Percentiles rank a stretch among this genome's conserved stretches.
Conservation (phyloP, 108 stramenopile genomes). For the Fragilariopsis cylindrus region DNA sequence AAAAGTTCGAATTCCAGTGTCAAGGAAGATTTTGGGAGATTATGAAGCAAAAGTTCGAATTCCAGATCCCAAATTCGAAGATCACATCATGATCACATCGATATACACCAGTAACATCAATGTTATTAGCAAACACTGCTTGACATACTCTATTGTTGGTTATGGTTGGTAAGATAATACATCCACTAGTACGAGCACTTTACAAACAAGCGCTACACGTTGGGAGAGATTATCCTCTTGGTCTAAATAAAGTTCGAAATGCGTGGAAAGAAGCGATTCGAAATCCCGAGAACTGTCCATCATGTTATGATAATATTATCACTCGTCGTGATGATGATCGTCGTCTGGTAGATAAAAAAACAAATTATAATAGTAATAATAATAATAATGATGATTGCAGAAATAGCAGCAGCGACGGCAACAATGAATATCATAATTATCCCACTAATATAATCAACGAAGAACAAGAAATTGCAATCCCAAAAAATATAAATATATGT, state of each 20-base stretch:
- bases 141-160: too few species aligned
- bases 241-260: conserved; percentile 77
- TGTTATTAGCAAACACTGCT: too few species aligned
- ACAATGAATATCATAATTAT: not conserved
- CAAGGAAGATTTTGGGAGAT: too few species aligned
- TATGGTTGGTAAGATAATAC: conserved; percentile 28
- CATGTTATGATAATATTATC: conserved; percentile 33
- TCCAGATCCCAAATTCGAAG: too few species aligned
- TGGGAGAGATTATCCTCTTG: conserved; percentile 87
- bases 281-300: conserved; percentile 65
- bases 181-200: conserved; percentile 87
- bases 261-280: conserved; percentile 86
- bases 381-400: too few species aligned
- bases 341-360: too few species aligned
- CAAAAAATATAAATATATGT: not conserved
- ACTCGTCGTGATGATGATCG: not conserved
- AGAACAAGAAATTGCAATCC: not conserved
- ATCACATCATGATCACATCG: not conserved
- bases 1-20: too few species aligned
- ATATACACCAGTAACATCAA: not conserved
- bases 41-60: too few species aligned
- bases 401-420: not conserved
- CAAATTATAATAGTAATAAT: not conserved
- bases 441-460: not conserved
- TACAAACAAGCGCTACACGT: conserved; percentile 89